Conservation (phyloP, 1,284 basidiomycete species). For the Cutaneotrichosporon mucoides region DNA sequence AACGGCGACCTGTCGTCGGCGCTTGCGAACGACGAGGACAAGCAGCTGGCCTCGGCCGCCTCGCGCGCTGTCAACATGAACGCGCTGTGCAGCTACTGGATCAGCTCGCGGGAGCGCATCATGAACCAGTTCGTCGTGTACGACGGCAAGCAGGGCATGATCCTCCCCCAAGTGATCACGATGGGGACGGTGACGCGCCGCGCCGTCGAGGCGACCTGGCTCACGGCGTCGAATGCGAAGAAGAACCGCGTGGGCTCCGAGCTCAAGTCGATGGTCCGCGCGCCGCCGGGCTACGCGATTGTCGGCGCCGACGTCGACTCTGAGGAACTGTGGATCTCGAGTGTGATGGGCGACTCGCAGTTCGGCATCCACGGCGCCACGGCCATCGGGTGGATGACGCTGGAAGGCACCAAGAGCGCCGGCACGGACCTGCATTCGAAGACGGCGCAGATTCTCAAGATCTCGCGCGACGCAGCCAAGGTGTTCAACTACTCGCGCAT, state of each 20-base stretch:
- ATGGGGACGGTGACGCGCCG: conserved; percentile 98
- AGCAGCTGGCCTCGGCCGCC: conserved; percentile 63
- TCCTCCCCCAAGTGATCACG: conserved; percentile 91
- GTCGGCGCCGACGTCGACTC: conserved; percentile 99
- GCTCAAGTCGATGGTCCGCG: conserved; percentile 94
- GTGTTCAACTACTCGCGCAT: conserved; percentile 99
- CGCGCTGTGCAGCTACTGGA: conserved; percentile 96
- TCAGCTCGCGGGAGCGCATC: conserved; percentile 87
- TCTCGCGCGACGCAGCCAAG: conserved; percentile 91
- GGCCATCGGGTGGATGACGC: conserved; percentile 98
- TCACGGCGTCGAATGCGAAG: conserved; percentile 98
- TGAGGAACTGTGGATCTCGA: conserved; percentile 98
- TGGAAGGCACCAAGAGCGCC: conserved; percentile 94
- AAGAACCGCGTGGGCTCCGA: conserved; percentile 95
- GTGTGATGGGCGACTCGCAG: conserved; percentile 97
- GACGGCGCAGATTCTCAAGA: conserved; percentile 89
- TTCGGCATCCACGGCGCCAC: conserved; percentile 96
- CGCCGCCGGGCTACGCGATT: conserved; percentile 87
- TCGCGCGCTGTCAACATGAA: conserved; percentile 86
- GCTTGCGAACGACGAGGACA: conserved; percentile 38
- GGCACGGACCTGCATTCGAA: conserved; percentile 98
- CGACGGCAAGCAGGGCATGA: conserved; percentile 73
- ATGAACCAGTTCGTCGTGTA: conserved; percentile 91
- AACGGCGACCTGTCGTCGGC: conserved; percentile 68
- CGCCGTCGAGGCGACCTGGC: conserved; percentile 97